Evolutionary conservation across 805 yeast species (phyloP), one percentile per base, ranked within the genome.

Genomic region (Millerago galiae): DNA sequence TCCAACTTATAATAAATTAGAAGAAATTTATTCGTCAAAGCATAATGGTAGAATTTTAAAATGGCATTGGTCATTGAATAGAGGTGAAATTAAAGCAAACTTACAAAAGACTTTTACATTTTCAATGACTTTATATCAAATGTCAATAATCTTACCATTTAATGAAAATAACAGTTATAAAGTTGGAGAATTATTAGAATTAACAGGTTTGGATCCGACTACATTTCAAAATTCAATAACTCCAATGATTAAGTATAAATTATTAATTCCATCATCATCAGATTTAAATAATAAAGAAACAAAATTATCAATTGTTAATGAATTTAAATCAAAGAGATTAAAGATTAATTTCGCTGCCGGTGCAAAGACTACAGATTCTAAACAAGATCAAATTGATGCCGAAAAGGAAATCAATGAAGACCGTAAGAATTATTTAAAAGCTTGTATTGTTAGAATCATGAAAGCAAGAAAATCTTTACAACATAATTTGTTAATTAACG

Each of bases 401-500:
- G 82, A 77, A 51, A 81, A 78, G 60, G 95, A 89, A 57, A 79
- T 91, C 38, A 88, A 82, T 54, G 93, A 88, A 55, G 89, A 89
- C 47, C 77, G 96, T 59, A 83, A 83, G 64, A 79, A 84, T 58
- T 82, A 81, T 65, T 70, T 93, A 54, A 86, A 88, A 58, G 96
- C 98, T 2, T 86, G 95, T 56, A 88, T 93, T 64, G 98, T 91
- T 32, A 76, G 99, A 55, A 86, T 91, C 58, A 93, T 91, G 98
- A 91, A 91, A 68, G 90, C 96, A 1, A 75, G 96, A 58, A 85
- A 89, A 61, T 72, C 71, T 35, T 69, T 87, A 54, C 77, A 78
- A 50, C 97, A 90, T 59, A 83, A 81, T 38, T 81, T 80, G 42
- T 72, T 91, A 55, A 81, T 89, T 34, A 86, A 83, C 53, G 98